Base-by-base conservation (phyloP, 2,329 filamentous ascomycete genomes). In the Lasiodiplodia theobromae region DNA sequence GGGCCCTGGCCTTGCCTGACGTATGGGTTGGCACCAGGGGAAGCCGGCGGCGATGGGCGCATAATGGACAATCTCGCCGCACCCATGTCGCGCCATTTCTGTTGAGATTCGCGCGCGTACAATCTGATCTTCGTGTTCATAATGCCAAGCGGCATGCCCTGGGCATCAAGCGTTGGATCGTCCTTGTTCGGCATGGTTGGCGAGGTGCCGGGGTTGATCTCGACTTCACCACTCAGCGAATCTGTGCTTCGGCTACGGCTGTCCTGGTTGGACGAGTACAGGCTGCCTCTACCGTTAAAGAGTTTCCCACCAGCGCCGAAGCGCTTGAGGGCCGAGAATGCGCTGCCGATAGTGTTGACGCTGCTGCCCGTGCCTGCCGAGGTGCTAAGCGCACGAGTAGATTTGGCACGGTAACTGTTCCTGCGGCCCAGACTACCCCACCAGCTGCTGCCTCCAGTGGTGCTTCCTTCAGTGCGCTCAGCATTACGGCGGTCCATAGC, bases 41-140 rank as follows among this genome's bases (percentile, higher is more conserved):
- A 78, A 18, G 66, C 53, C 2, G 66, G 57, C 7, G 47, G 34
- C 51, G 47, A 44, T n/a, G 93, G 92, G 21, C 89, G 88, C 77
- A 94, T 89, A 74, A 99, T 93, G 18, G 92, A 93, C 69, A 99
- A 83, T 47, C 89, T 86, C 70, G 94, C 96, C 73, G 92, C 90
- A 71, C 96, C 95, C 82, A 94, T 89, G 77, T 98, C 94, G 70
- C 93, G 90, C 96, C 96, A 99, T 77, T 95, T 95, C 14, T 88
- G 84, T 1, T 87, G 84, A 11, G 83, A 84, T 69, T 94, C 91
- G 62, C 95, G 89, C 60, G 92, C 85, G 78, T 98, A 97, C 14
- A 98, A 87, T 44, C 94, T 87, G 73, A 97, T 92, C 73, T 94
- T 94, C 64, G 95, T 89, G 74, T 96, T 94, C 67, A 90, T 90